Percentiles rank a stretch among this genome's conserved stretches.
phyloP scores from a whole-genome alignment of 1,139 yeast genomes.

The Blastobotrys persicus region DNA sequence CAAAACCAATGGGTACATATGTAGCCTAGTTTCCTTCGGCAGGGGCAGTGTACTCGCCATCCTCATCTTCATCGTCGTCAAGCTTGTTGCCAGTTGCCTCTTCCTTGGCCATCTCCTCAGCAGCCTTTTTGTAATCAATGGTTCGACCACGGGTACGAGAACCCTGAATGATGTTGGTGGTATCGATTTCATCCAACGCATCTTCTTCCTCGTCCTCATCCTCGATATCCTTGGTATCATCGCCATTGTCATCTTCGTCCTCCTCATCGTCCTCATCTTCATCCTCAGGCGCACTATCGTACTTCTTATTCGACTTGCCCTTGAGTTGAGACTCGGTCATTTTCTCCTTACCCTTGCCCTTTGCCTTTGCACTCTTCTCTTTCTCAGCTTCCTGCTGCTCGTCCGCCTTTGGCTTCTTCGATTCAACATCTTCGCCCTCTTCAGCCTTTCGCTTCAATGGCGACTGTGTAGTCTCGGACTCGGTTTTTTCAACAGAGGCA shows the following conservation, averaged over 20 bases:
- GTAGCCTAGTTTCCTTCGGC: conserved; percentile 30
- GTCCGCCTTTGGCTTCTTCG: conserved; percentile 45
- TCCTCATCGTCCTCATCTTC: conserved; percentile 38
- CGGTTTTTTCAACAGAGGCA: conserved; percentile 9
- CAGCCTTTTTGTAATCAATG: conserved; percentile 84
- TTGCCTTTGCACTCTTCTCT: conserved; percentile 15
- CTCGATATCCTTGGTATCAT: conserved; percentile 22
- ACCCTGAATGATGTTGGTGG: conserved; percentile 79
- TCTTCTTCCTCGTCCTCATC: conserved; percentile 63
- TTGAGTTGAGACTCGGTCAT: conserved; percentile 21
- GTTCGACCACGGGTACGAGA: conserved; percentile 90
- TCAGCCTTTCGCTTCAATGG: conserved; percentile 23
- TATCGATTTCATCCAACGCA: conserved; percentile 78
- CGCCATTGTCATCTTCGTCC: conserved; percentile 27
- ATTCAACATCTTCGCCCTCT: conserved; percentile 25
- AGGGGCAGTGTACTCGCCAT: conserved; percentile 35
- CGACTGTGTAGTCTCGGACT: conserved; percentile 6
- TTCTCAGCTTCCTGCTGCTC: conserved; percentile 35
- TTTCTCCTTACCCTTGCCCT: conserved; percentile 28
- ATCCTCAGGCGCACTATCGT: conserved; percentile 38
- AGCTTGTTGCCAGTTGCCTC: conserved; percentile 45
- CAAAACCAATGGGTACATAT: not conserved
- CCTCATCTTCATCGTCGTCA: conserved; percentile 34
- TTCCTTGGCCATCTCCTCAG: conserved; percentile 56
- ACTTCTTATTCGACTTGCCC: conserved; percentile 31